Evolutionary conservation across 192 early-diverging fungal genomes (phyloP).

Genomic region (Coemansia guatemalensis): DNA sequence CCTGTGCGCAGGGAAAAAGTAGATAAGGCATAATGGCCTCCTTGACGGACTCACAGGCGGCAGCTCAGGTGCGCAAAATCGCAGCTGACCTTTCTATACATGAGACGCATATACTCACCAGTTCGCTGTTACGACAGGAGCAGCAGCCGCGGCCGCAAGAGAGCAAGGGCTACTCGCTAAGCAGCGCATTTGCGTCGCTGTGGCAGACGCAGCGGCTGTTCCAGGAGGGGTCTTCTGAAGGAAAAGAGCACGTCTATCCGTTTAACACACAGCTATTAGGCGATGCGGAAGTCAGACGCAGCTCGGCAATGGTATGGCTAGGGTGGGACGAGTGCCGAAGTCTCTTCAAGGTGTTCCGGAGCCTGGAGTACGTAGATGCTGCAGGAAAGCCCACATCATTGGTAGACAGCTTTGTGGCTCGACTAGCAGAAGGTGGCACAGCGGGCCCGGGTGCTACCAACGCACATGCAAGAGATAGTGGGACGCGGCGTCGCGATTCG

Average conservation of each 20-base stretch:
- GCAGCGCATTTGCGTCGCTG: conserved; percentile 27
- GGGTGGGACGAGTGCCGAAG: conserved; percentile 49
- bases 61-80: conserved; percentile 40
- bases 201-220: conserved; percentile 33
- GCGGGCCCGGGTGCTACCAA: neutral
- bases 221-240: neutral
- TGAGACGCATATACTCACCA: conserved; percentile 27
- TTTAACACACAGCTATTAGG: conserved; percentile 20
- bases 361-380: conserved; percentile 44
- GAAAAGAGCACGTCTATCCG: conserved; percentile 12
- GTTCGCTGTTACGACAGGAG: conserved; percentile 14
- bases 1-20: neutral
- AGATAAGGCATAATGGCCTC: conserved; percentile 7
- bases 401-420: conserved; percentile 42
- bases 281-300: neutral
- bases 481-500: neutral
- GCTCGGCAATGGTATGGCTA: conserved; percentile 41
- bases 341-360: conserved; percentile 29
- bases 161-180: conserved; percentile 17
- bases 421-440: conserved; percentile 36
- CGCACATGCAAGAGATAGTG: neutral
- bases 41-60: conserved; percentile 22
- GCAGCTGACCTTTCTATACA: conserved; percentile 26
- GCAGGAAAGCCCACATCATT: conserved; percentile 41
- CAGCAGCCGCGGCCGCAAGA: neutral